A percentile compares a stretch with the other conserved stretches of the same genome.
phyloP scores from a whole-genome alignment of 495 filamentous ascomycete species.

The Alectoria sarmentosa region DNA sequence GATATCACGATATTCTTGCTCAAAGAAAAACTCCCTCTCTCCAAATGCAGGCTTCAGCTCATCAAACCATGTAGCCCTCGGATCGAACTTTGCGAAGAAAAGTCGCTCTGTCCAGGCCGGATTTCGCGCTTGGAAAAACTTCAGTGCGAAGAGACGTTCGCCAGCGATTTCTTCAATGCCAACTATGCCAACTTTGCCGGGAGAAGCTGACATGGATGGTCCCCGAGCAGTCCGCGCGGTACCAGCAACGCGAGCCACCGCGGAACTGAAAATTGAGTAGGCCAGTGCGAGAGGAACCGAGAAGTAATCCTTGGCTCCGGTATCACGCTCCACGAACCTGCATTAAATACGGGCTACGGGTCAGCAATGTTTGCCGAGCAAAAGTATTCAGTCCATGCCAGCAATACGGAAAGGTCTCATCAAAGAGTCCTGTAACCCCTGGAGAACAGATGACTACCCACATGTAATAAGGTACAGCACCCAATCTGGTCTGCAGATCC shows the following conservation, averaged over 20 bases:
- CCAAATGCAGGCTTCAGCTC: constrained; percentile 4
- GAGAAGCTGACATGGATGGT: not conserved
- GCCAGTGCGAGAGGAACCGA: not conserved
- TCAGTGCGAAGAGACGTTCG: not conserved
- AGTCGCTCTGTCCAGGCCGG: not conserved
- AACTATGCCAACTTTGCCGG: not conserved
- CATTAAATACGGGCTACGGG: not conserved
- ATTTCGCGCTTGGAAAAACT: not conserved
- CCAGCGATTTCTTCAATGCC: not conserved
- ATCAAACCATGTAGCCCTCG: not conserved
- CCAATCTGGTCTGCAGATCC: constrained; percentile 1
- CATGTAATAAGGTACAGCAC: constrained; percentile 3
- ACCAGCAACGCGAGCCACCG: not conserved
- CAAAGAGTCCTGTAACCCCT: no score
- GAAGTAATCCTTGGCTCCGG: constrained; percentile 4
- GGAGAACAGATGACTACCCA: not conserved
- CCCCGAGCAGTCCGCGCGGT: not conserved
- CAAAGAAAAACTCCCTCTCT: not conserved
- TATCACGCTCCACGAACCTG: constrained; percentile 4
- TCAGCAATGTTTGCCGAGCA: no score
- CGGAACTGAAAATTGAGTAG: constrained; percentile 4
- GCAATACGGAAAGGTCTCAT: no score
- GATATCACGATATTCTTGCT: not conserved
- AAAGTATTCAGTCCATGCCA: no score
- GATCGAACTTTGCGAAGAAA: not conserved